A percentile compares a stretch with the other conserved stretches of the same genome.
phyloP scores from a whole-genome alignment of 2,329 filamentous ascomycete genomes.

The Zopfia rhizophila region DNA sequence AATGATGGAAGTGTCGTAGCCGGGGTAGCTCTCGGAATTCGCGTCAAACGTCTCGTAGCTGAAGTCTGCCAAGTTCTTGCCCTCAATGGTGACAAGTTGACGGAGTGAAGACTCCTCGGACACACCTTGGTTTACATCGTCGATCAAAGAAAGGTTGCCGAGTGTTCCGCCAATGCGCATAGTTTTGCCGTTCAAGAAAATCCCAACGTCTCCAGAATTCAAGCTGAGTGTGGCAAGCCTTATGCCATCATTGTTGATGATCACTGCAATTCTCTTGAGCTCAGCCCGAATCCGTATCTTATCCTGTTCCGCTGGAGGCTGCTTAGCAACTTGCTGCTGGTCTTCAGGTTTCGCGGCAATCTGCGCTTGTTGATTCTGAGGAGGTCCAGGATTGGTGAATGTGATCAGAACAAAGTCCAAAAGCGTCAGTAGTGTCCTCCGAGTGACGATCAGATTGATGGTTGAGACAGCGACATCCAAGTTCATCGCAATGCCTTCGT shows the following conservation, averaged over 20 bases:
- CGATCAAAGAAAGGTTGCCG: constrained; percentile 87
- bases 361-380: constrained; percentile 49
- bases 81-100: constrained; percentile 92
- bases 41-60: constrained; percentile 95
- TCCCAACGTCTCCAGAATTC: constrained; percentile 89
- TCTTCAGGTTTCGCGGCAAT: constrained; percentile 43
- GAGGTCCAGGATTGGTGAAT: constrained; percentile 75
- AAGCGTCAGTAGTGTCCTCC: constrained; percentile 89
- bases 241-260: constrained; percentile 97
- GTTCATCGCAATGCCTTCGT: constrained; percentile 93
- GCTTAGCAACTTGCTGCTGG: constrained; percentile 51
- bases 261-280: constrained; percentile 90
- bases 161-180: constrained; percentile 90
- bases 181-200: constrained; percentile 85
- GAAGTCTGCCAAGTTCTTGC: constrained; percentile 95
- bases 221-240: constrained; percentile 91
- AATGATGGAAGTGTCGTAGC: constrained; percentile 92
- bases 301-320: constrained; percentile 62
- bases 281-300: constrained; percentile 95
- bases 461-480: constrained; percentile 91
- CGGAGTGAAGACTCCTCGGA: constrained; percentile 82
- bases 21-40: constrained; percentile 80
- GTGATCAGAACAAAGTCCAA: constrained; percentile 94
- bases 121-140: constrained; percentile 93
- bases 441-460: constrained; percentile 93